Percentiles rank a stretch among this genome's conserved stretches.
These are phyloP conservation scores for Neophaeococcomyces mojaviensis DNA, from an alignment of 2,329 filamentous ascomycete genomes.

Conservation along the genomic window DNA sequence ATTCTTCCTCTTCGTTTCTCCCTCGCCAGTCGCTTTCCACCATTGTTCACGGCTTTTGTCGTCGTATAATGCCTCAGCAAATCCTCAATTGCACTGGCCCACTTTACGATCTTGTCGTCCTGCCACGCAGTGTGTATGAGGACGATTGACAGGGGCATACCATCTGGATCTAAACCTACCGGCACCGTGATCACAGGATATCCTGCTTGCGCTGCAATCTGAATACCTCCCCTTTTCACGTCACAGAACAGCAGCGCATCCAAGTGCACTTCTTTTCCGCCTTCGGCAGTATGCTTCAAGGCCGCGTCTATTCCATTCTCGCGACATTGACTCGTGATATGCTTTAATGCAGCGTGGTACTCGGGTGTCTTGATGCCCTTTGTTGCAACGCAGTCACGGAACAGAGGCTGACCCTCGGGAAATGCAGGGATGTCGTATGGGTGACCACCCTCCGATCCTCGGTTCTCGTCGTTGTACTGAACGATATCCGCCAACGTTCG, in stretches of 20 bases:
- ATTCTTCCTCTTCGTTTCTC: slow-evolving; percentile 13
- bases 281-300: slow-evolving; percentile 34
- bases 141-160: slow-evolving; percentile 21
- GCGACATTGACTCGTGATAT: slow-evolving; percentile 46
- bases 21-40: slow-evolving; percentile 1
- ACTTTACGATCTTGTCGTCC: slow-evolving; percentile 52
- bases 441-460: slow-evolving; percentile 59
- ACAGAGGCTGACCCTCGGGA: slow-evolving; percentile 62
- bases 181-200: slow-evolving; percentile 68
- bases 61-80: slow-evolving; percentile 27
- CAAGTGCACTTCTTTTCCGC: slow-evolving; percentile 31
- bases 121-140: slow-evolving; percentile 56
- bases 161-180: slow-evolving; percentile 42
- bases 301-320: slow-evolving; percentile 65
- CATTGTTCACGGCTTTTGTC: not conserved
- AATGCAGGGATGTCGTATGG: slow-evolving; percentile 54
- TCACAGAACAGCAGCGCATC: slow-evolving; percentile 62
- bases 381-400: slow-evolving; percentile 55
- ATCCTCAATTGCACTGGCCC: slow-evolving; percentile 57
- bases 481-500: slow-evolving; percentile 57
- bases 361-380: slow-evolving; percentile 56
- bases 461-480: slow-evolving; percentile 55
- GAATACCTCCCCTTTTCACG: slow-evolving; percentile 59
- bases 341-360: slow-evolving; percentile 60
- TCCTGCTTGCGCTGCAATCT: slow-evolving; percentile 63